Base-by-base conservation (phyloP, 2,329 filamentous ascomycete species). In the Stagonosporopsis cucurbitacearum region DNA sequence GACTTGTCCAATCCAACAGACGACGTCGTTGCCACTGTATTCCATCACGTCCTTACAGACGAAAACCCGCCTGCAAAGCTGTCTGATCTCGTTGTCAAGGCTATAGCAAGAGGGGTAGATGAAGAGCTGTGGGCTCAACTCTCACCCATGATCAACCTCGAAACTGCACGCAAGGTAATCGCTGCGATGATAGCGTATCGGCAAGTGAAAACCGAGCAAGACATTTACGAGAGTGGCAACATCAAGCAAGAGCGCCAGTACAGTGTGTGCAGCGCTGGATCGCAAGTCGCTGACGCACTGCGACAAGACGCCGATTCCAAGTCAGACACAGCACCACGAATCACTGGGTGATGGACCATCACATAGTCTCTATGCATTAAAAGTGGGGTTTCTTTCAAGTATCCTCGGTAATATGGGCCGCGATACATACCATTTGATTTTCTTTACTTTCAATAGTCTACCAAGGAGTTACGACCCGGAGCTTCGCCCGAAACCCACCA, bases 31-130 rank as follows among this genome's bases (percentile, higher is more conserved):
- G 20, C 33, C 0, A 54, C 58, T 2, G 50, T 70, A 1, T 68
- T 73, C 57, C 25, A 48, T 0, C 60, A 62, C 20, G 65, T 68
- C 0, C 50, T 69, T n/a, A 45, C 50, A 2, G 46, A 64, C 7
- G n/a, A 58, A 0, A 46, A 48, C 1, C 36, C 64, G 0, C 66
- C 66, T 0, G n/a, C 33, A 2, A 30, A 50, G 13, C 62, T 72
- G 3, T 47, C 55, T 4, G 4, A 55, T 0, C 54, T 71, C 0
- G 55, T 69, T 15, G 45, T 66, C 3, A 22, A 63, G 4, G 49
- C 59, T 0, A 37, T 72, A 1, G 65, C 62, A 0, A 50, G 58
- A 3, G 23, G 40, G 5, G 52, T 65, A 13, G 61, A 67, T 13
- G 4, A 30, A 1, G 50, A 53, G 19, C 20, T 66, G 1, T 65